Base-by-base conservation (phyloP, 192 early-diverging fungal genomes). In the Chytriomyces sp. region DNA sequence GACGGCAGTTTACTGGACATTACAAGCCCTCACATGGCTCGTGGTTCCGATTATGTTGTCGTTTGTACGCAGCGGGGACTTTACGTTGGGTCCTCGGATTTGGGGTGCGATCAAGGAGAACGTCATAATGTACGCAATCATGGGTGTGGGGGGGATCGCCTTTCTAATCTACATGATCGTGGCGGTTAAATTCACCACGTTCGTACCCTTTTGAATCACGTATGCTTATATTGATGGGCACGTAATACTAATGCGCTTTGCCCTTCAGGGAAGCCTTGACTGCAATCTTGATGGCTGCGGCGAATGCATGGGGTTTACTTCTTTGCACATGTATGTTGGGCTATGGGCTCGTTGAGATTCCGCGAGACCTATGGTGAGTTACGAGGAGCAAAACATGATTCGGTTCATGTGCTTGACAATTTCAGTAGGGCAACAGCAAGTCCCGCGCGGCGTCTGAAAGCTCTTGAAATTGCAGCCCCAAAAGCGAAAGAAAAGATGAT, bases 231-330 rank as follows among this genome's bases (percentile, higher is more conserved):
- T 49, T 73, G 2, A 8, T 68, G 33, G 31, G 0, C 17, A 17
- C 19, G 41, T 38, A 14, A 1, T 65, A 49, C 63, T 65, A 33
- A 1, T 49, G 12, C 4, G 17, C 0, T 33, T 53, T 12, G 6
- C 40, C 52, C 4, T 66, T n/a, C 60, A 93, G 86, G 73, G 84
- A 84, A 41, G 82, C 79, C 57, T 73, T 98, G 25, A 80, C 90
- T 30, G 89, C 88, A 2, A 90, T 93, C 61, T 81, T 94, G 30
- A 98, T 98, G 89, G 94, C 96, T 0, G 87, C 91, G 53, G 91
- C 92, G 39, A 98, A 98, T 80, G 94, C 93, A 65, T 98, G 92
- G 91, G 96, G 96, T 41, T 83, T 98, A 34, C 76, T 94, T 28
- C 87, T 96, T 19, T 87, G 92, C 32, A 91, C 94, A 55, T 83